These are phyloP conservation scores for Yamadazyma nakazawae DNA, from an alignment of 805 yeast species.

Conservation along the genomic window DNA sequence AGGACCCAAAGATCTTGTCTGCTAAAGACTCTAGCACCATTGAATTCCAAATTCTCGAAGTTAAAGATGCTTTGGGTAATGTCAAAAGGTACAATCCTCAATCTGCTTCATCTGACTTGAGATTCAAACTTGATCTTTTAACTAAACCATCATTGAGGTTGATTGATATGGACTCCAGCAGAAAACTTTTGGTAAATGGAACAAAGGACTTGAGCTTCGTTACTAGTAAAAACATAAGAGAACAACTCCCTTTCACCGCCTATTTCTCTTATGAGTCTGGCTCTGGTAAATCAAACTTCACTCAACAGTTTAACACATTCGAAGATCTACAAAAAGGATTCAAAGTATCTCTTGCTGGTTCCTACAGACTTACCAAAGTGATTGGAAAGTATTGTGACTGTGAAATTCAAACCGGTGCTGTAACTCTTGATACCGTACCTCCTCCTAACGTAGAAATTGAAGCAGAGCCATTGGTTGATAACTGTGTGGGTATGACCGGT, in stretches of 20 bases:
- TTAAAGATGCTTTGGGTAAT: conserved; percentile 34
- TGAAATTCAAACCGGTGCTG: conserved; percentile 42
- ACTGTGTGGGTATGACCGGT: conserved; percentile 92
- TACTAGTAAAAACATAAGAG: conserved; percentile 14
- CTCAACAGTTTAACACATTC: conserved; percentile 21
- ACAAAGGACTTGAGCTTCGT: conserved; percentile 15
- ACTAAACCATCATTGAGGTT: conserved; percentile 24
- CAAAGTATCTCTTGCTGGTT: conserved; percentile 58
- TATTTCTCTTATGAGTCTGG: conserved; percentile 27
- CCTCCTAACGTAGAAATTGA: conserved; percentile 39
- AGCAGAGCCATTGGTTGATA: conserved; percentile 68
- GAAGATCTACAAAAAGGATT: conserved; percentile 30
- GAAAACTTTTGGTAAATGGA: conserved; percentile 23
- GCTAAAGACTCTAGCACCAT: conserved; percentile 21
- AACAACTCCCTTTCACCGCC: conserved; percentile 50
- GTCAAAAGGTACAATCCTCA: conserved; percentile 32
- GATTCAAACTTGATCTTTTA: conserved; percentile 26
- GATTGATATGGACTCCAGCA: conserved; percentile 16
- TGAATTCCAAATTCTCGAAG: conserved; percentile 33
- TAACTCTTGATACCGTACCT: conserved; percentile 43
- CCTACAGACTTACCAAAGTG: conserved; percentile 53
- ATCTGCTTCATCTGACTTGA: conserved; percentile 35
- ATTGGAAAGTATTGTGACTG: conserved; percentile 67
- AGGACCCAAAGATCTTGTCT: conserved; percentile 21
- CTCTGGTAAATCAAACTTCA: conserved; percentile 18